Evolutionary conservation across 1,139 yeast genomes (phyloP), one percentile per base, ranked within the genome.

Genomic region (Scheffersomyces insectosa): DNA sequence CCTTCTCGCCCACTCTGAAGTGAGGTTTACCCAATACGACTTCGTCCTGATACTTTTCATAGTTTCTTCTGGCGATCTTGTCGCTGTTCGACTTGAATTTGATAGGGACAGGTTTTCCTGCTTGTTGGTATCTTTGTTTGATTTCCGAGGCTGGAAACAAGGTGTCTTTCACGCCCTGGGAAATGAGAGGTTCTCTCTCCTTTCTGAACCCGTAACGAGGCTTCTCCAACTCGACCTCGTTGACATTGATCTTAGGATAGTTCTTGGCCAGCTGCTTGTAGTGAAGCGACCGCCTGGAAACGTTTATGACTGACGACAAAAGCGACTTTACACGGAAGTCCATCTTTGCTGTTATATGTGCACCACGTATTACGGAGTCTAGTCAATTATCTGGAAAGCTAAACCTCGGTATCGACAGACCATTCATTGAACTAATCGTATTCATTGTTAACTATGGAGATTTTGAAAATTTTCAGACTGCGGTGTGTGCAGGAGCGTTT

Each of bases 1-100:
- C 72, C 52, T 77, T 80, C 5, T 78, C 83, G 56, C 98, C 98
- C 5, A 86, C 80, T 42, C 72, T 74, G 75, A 89, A 91, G 68
- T 90, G 97, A 2, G 97, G 85, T 52, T 74, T 75, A 15, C 85
- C 91, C 38, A 70, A 67, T 38, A 77, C 83, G 38, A 88, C 77
- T 45, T 81, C 81, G 15, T 78, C 76, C 56, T 80, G 77, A 43
- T 77, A 77, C 47, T 68, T 55, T 43, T 67, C 73, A 48, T 60
- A 65, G 55, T 71, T 70, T 54, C 72, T 62, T 49, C 69, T 61
- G 31, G 77, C 68, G 42, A 70, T 70, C 33, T 54, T 57, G 45
- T 70, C 75, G 50, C 70, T 65, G 39, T 56, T 55, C 6, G 67
- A 54, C 43, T 64, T 59, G 54, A 62, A 67, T 56, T 70, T 70